Percentiles rank a stretch among this genome's conserved stretches.
phyloP scores from a whole-genome alignment of 2,329 filamentous ascomycete species.

The Sporothrix euskadiensis region DNA sequence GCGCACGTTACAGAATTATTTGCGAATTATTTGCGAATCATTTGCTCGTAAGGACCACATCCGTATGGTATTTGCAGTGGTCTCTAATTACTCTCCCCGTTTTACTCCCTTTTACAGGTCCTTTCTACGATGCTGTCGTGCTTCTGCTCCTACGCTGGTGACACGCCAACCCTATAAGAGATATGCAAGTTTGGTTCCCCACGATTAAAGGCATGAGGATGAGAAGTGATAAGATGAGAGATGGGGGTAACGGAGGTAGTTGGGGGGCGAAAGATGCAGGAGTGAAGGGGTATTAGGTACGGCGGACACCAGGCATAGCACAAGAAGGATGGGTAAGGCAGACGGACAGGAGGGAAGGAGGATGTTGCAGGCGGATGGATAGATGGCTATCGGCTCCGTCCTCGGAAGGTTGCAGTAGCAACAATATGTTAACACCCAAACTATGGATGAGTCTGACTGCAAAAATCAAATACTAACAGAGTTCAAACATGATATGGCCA shows the following conservation, averaged over 20 bases:
- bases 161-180: neutral
- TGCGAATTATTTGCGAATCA: too few species aligned
- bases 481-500: neutral
- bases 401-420: neutral
- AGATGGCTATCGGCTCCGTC: neutral
- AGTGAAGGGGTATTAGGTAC: neutral
- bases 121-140: neutral
- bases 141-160: neutral
- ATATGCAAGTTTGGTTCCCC: neutral
- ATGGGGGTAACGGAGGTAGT: neutral
- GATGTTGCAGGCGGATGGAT: neutral
- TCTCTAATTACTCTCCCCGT: neutral
- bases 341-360: neutral
- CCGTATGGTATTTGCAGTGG: neutral
- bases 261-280: neutral
- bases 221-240: neutral
- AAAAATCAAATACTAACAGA: neutral
- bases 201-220: neutral
- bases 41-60: neutral
- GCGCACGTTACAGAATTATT: neutral
- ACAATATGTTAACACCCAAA: neutral
- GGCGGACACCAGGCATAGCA: neutral
- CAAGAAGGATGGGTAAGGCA: neutral
- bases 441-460: neutral
- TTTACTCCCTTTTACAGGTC: neutral